Evolutionary conservation across 2,329 filamentous ascomycete genomes (phyloP).

Genomic region (Pyrenophora graminea): DNA sequence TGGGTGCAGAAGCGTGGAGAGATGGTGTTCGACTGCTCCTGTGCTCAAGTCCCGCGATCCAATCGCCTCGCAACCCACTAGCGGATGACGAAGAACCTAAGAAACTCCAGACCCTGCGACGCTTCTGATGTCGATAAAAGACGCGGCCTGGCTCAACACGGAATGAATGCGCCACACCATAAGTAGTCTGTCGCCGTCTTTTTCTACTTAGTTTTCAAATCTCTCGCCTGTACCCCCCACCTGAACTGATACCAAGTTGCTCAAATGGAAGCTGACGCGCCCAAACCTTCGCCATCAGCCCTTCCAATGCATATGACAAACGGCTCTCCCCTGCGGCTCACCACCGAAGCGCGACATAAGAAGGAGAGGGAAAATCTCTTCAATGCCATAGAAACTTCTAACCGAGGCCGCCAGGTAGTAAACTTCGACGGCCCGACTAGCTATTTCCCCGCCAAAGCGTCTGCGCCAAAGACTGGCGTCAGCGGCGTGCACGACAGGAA

Average conservation of each 20-base stretch:
- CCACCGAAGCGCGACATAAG: constrained; percentile 53
- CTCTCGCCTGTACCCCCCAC: not conserved
- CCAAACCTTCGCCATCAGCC: constrained; percentile 54
- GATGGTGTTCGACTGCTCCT: no score
- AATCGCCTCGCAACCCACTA: no score
- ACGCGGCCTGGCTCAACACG: no score
- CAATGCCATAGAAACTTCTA: constrained; percentile 63
- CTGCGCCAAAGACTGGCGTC: constrained; percentile 18
- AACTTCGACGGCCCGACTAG: constrained; percentile 48
- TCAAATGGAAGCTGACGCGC: constrained; percentile 50
- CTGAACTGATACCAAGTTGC: constrained; percentile 6
- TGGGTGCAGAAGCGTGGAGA: no score
- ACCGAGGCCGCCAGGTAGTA: constrained; percentile 53
- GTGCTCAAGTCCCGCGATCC: no score
- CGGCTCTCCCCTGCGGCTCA: constrained; percentile 56
- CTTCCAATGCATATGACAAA: constrained; percentile 63
- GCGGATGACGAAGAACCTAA: no score
- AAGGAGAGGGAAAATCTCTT: constrained; percentile 62
- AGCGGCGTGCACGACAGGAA: constrained; percentile 15
- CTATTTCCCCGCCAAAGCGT: constrained; percentile 34
- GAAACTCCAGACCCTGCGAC: not conserved
- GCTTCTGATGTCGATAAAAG: no score
- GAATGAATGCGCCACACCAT: no score
- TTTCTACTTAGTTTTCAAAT: not conserved
- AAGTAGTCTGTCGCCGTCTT: not conserved